Evolutionary conservation across 2,329 filamentous ascomycete genomes (phyloP), one percentile per base, ranked within the genome.

Genomic region (Nemania abortiva): DNA sequence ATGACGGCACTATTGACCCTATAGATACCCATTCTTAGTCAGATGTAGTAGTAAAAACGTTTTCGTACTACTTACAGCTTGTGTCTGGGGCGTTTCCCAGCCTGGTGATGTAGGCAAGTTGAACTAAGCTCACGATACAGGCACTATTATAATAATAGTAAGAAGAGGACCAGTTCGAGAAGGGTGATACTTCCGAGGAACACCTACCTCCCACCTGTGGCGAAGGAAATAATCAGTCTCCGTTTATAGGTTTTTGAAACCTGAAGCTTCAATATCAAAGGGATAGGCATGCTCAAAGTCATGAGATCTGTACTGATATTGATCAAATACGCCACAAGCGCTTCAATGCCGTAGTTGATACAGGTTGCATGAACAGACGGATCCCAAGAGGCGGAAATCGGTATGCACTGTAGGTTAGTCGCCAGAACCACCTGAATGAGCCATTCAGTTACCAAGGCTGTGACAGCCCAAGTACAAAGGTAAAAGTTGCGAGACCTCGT

Each of bases 91-190:
- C 67, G 29, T 42, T 61, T 9, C 70, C 69, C 22, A 73, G 39
- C 2, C 64, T 27, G 22, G 61, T 54, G 6, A 71, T 64, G 20
- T 66, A 73, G 10, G 18, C 50, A 15, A 70, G 62, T 42, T 68
- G 63, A 11, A 72, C 68, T 9, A 72, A 66, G 45, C 68, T 70
- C 18, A 72, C 65, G 42, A 72, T 68, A 50, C 68, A 74, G 0
- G 69, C 67, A 42, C 65, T 68, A 52, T 27, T 10, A 22, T 4
- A 7, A 27, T n/a, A 42, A 9, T 37, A 37, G 34, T 11, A 3
- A 37, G 34, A 7, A 37, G 34, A 7, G 7, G 34, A 1, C 1
- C 34, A 45, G 39, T 6, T n/a, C 7, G 6, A 27, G 39, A 45
- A 45, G 39, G 2, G 18, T 18, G 18, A 18, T 45, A 15, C n/a